Conservation (phyloP, 108 stramenopile genomes). For the Nitzschia sp. region DNA sequence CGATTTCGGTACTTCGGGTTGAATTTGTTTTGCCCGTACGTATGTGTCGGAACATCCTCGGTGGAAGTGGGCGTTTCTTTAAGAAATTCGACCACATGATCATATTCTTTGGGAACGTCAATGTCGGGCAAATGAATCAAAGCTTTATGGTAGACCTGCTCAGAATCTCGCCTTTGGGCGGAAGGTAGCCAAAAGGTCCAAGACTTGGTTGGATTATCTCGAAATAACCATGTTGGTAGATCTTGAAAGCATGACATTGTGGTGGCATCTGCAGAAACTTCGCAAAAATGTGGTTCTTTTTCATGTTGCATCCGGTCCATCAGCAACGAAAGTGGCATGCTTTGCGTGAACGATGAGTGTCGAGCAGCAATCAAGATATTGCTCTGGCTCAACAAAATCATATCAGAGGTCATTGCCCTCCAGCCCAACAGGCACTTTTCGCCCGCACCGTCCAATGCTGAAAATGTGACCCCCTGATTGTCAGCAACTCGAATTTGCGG, state of each 20-base stretch:
- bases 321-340: conserved; percentile 44
- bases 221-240: conserved; percentile 43
- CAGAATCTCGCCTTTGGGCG: conserved; percentile 7
- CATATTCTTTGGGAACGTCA: conserved; percentile 31
- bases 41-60: conserved; percentile 7
- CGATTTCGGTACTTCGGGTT: conserved; percentile 21
- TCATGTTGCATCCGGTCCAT: conserved; percentile 29
- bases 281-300: conserved; percentile 29
- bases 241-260: conserved; percentile 43
- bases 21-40: conserved; percentile 19
- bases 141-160: conserved; percentile 22
- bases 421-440: conserved; percentile 43
- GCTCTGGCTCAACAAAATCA: conserved; percentile 45
- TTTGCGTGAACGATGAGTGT: conserved; percentile 52
- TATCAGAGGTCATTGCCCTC: conserved; percentile 44
- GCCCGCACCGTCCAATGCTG: conserved; percentile 22
- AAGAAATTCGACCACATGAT: conserved; percentile 24
- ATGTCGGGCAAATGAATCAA: conserved; percentile 40
- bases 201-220: conserved; percentile 21
- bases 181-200: neutral
- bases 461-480: conserved; percentile 42
- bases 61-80: no score
- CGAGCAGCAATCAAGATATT: conserved; percentile 51
- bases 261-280: conserved; percentile 38
- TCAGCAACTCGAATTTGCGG: conserved; percentile 35